Percentiles rank a stretch among this genome's conserved stretches.
These are phyloP conservation scores for Papiliotrema fonsecae DNA, from an alignment of 1,284 basidiomycete genomes.

Conservation along the genomic window DNA sequence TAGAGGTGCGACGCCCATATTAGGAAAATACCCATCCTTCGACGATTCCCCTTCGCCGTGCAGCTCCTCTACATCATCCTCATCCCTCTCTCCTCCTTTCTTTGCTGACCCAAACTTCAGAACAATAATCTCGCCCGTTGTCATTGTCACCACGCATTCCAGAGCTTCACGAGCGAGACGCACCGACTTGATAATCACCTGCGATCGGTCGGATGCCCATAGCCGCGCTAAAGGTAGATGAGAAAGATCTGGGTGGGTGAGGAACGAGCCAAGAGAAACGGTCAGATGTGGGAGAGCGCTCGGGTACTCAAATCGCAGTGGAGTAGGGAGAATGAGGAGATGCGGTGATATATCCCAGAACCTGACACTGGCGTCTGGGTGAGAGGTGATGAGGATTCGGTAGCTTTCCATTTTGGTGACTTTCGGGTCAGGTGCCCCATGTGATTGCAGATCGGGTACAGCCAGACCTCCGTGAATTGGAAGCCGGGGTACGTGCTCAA, in stretches of 20 bases:
- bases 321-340: slow-evolving; percentile 54
- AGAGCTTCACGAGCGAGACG: slow-evolving; percentile 61
- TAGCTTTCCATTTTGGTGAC: slow-evolving; percentile 55
- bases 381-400: slow-evolving; percentile 63
- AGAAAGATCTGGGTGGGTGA: slow-evolving; percentile 37
- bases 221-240: slow-evolving; percentile 42
- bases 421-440: slow-evolving; percentile 42
- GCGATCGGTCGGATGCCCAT: slow-evolving; percentile 38
- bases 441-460: slow-evolving; percentile 41
- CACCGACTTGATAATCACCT: slow-evolving; percentile 53
- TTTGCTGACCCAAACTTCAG: slow-evolving; percentile 54
- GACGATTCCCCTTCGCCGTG: slow-evolving; percentile 17
- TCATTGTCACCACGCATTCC: slow-evolving; percentile 61
- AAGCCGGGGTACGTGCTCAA: slow-evolving; percentile 35
- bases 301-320: slow-evolving; percentile 56
- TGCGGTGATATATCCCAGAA: slow-evolving; percentile 58
- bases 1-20: neutral
- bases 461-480: slow-evolving; percentile 44
- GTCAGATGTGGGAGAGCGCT: slow-evolving; percentile 59
- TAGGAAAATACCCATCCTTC: slow-evolving; percentile 32
- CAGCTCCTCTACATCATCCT: slow-evolving; percentile 30
- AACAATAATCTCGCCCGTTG: slow-evolving; percentile 63
- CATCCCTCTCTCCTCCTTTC: slow-evolving; percentile 7
- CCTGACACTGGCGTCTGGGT: slow-evolving; percentile 59
- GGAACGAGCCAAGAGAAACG: slow-evolving; percentile 56